These are phyloP conservation scores for Pestalotiopsis sp. DNA, from an alignment of 2,329 filamentous ascomycete species.

Conservation along the genomic window DNA sequence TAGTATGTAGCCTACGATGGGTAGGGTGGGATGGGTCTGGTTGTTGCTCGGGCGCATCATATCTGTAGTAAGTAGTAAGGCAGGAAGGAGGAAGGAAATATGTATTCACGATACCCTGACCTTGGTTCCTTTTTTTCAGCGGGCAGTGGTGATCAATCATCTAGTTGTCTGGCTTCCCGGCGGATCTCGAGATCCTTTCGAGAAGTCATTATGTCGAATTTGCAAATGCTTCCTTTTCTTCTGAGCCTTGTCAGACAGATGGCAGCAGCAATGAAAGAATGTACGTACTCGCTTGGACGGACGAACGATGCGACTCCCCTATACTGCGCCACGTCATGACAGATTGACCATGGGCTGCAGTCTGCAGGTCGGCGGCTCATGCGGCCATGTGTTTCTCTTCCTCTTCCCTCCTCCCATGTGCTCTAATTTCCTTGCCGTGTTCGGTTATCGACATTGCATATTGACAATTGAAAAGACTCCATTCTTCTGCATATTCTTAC, in stretches of 20 bases:
- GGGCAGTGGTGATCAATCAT: neutral
- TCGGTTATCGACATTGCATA: neutral
- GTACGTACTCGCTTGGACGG: no score
- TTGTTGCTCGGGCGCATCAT: neutral
- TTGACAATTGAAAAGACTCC: neutral
- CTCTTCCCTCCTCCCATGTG: neutral
- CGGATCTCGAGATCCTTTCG: neutral
- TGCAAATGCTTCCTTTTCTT: neutral
- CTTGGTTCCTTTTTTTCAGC: neutral
- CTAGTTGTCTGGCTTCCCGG: neutral
- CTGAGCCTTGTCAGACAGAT: neutral
- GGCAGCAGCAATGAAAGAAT: no score
- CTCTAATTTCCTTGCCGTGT: neutral
- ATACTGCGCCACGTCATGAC: no score
- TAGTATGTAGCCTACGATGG: neutral
- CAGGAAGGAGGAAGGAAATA: neutral
- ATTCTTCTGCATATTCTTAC: neutral
- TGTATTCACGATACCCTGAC: neutral
- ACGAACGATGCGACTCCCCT: no score
- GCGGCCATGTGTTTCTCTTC: neutral
- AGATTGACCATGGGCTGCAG: neutral
- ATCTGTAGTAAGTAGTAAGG: neutral
- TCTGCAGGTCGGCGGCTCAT: neutral
- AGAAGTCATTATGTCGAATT: neutral
- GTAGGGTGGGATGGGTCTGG: neutral